These are phyloP conservation scores for Alternaria sp. DNA, from an alignment of 2,329 filamentous ascomycete species.

Conservation along the genomic window DNA sequence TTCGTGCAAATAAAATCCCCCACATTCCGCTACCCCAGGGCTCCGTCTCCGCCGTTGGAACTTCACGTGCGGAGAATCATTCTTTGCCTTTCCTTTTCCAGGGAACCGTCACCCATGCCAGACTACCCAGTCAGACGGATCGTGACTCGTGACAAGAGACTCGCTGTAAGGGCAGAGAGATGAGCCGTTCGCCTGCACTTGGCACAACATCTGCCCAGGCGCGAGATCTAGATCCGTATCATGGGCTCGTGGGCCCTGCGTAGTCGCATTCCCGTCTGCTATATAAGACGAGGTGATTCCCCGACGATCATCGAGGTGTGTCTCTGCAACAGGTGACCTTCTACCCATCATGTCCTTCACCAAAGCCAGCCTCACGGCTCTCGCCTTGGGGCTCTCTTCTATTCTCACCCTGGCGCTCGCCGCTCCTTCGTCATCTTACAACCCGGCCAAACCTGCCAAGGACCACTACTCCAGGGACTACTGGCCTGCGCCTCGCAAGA, in stretches of 20 bases:
- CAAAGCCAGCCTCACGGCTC: conserved; percentile 1
- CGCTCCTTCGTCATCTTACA: not conserved
- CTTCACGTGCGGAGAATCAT: not conserved
- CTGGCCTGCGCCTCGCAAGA: conserved; percentile 12
- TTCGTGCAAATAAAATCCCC: not conserved
- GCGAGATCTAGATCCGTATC: not conserved
- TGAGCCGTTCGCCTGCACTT: not conserved
- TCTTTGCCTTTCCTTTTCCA: not conserved
- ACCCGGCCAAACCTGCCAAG: not conserved
- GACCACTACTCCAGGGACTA: not conserved
- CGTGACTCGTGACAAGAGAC: not conserved
- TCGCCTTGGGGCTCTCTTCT: not conserved
- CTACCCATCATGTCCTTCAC: not conserved
- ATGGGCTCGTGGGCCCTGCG: not conserved
- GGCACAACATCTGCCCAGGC: conserved; percentile 1
- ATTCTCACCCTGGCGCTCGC: not conserved
- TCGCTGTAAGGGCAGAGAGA: not conserved
- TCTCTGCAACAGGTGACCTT: not conserved
- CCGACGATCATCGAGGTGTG: not conserved
- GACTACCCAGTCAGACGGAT: not conserved
- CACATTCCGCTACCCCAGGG: not conserved
- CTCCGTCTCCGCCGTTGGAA: conserved; percentile 1
- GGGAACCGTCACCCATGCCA: not conserved
- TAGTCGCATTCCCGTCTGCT: not conserved
- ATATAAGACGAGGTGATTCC: not conserved